phyloP scores from a whole-genome alignment of 148 eudicot species.

The Dysphania ambrosioides region DNA sequence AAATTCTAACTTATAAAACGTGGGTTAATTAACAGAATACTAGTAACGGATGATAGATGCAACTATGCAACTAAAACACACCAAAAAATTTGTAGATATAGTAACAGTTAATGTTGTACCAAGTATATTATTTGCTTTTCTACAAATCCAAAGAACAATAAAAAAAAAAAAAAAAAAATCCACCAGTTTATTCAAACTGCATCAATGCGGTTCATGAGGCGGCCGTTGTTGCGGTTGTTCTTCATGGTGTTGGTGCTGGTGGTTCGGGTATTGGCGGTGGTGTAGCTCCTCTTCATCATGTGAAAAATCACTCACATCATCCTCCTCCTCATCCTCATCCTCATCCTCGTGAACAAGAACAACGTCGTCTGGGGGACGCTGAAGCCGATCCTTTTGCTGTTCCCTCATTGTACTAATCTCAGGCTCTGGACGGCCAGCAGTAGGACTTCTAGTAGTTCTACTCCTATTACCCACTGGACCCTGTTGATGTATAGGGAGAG shows the following conservation, averaged over 20 bases:
- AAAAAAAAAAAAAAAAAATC: background rate
- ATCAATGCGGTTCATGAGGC: background rate
- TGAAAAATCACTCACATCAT: background rate
- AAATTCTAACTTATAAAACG: too few species aligned
- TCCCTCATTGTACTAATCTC: background rate
- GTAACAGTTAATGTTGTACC: background rate
- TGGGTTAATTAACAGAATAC: background rate
- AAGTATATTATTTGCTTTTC: background rate
- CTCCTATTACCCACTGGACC: background rate
- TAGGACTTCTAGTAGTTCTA: too few species aligned
- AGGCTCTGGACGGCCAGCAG: background rate
- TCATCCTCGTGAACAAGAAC: too few species aligned
- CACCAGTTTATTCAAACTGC: background rate
- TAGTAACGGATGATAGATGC: background rate
- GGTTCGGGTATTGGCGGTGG: too few species aligned
- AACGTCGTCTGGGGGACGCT: too few species aligned
- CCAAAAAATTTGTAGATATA: background rate
- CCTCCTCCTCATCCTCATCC: background rate
- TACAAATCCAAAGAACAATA: too few species aligned
- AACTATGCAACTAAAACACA: too few species aligned
- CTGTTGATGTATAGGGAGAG: background rate
- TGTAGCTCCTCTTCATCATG: background rate
- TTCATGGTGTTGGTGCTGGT: slow-evolving; percentile 1
- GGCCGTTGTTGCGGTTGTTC: background rate
- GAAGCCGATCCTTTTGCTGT: background rate